Conservation (phyloP, 2,329 filamentous ascomycete genomes). For the Chaetomiaceae sp. region DNA sequence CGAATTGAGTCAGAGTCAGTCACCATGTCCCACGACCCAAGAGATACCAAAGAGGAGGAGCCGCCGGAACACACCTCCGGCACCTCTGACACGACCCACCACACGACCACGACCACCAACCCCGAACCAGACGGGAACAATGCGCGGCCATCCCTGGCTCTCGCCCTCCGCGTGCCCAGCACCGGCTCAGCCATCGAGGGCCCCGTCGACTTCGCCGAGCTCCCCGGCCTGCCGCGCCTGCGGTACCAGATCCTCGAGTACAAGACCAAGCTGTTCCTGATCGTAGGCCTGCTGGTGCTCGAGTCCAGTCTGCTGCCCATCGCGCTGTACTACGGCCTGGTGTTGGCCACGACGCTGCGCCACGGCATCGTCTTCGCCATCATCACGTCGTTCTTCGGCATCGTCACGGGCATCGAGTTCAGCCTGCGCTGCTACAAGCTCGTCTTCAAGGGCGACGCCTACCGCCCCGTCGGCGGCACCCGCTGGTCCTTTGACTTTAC, state of each 20-base stretch:
- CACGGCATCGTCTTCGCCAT: slow-evolving; percentile 43
- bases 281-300: slow-evolving; percentile 42
- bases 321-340: slow-evolving; percentile 46
- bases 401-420: slow-evolving; percentile 50
- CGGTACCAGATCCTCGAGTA: slow-evolving; percentile 34
- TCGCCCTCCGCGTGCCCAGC: neutral
- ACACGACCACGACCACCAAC: too few species aligned
- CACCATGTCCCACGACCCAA: too few species aligned
- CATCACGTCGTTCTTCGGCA: slow-evolving; percentile 49
- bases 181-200: neutral
- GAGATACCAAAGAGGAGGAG: too few species aligned
- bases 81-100: too few species aligned
- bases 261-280: slow-evolving; percentile 40
- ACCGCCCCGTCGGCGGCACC: slow-evolving; percentile 43
- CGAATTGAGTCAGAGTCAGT: too few species aligned
- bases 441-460: slow-evolving; percentile 43
- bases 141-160: too few species aligned
- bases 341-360: slow-evolving; percentile 32
- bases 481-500: slow-evolving; percentile 47
- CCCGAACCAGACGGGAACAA: too few species aligned
- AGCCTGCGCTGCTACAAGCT: slow-evolving; percentile 43
- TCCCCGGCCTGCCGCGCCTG: slow-evolving; percentile 26
- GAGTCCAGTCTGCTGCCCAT: slow-evolving; percentile 45
- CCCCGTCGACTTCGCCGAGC: slow-evolving; percentile 10
- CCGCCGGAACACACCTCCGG: too few species aligned